phyloP scores from a whole-genome alignment of 1,284 basidiomycete genomes.

The Boletus albobrunnescens region DNA sequence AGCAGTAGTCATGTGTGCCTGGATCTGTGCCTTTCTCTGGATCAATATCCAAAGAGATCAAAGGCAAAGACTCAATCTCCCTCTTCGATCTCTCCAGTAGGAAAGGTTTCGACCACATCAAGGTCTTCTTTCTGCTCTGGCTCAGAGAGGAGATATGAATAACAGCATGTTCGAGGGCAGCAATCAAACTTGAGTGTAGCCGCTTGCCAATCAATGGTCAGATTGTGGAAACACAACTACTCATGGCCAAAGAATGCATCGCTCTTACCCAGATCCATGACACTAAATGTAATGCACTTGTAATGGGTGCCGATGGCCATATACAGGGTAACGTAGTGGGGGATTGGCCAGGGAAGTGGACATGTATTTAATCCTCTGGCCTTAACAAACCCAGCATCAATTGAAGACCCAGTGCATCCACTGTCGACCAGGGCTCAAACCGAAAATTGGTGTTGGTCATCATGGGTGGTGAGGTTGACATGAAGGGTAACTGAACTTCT shows the following conservation, averaged over 20 bases:
- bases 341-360: slow-evolving; percentile 15
- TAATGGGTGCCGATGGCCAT: neutral
- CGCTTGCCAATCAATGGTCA: slow-evolving; percentile 19
- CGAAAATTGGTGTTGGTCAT: neutral
- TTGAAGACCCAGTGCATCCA: slow-evolving; percentile 21
- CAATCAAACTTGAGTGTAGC: neutral
- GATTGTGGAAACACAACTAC: slow-evolving; percentile 27
- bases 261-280: neutral
- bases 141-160: neutral
- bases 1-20: neutral
- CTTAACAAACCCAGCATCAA: slow-evolving; percentile 18
- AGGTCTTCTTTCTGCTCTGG: neutral
- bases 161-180: neutral
- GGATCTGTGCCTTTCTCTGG: neutral
- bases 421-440: slow-evolving; percentile 15
- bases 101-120: neutral
- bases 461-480: neutral
- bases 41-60: neutral
- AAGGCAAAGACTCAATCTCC: neutral
- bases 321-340: neutral
- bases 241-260: slow-evolving; percentile 12
- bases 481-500: neutral
- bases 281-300: neutral
- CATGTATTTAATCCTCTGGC: slow-evolving; percentile 8
- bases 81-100: neutral